Evolutionary conservation across 345 rosid genomes (phyloP), one percentile per base, ranked within the genome.

Genomic region (Brassica juncea): DNA sequence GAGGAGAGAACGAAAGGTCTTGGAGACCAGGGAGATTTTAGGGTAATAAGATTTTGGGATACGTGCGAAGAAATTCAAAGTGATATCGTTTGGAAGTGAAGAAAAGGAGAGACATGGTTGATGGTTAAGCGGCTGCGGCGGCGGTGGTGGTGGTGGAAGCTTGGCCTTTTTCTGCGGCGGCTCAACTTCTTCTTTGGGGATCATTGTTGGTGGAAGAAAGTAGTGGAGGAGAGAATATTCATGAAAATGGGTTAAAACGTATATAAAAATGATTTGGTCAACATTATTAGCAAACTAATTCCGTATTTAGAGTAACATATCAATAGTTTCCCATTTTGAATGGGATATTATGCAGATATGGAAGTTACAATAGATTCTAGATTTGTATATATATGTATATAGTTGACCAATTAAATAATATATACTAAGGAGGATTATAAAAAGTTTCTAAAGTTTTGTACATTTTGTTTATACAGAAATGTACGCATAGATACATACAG

Each of bases 1-100:
- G 77, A 92, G 35, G 76, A 88, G 80, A 37, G 89, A 79, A 12
- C 66, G 87, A 74, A 92, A 81, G 35, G 89, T 49, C 44, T 80
- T 89, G 39, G 91, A 90, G 85, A 92, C 92, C 3, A 81, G 76
- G 21, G 84, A 84, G 69, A 90, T 93, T 23, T 47, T 37, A 23
- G 89, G 95, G 81, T 86, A 85, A 73, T 84, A 76, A 8, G 77
- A 80, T 25, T 87, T 78, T 6, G 94, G 91, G 67, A 87, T 32
- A 7, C 94, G 90, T 6, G 93, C 89, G 8, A 92, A 74, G 77
- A 87, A 84, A 78, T 87, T 86, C 15, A 90, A 19, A 4, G 88
- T 79, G 59, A 92, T 75, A 71, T 92, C 97, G 58, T 82, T 55
- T 21, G 97, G 89, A 37, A 72, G 76, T 42, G 68, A 60, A 52